Evolutionary conservation across 176 grass and related monocot species (phyloP), one percentile per base, ranked within the genome.

Genomic region (Calamus simplicifolius): DNA sequence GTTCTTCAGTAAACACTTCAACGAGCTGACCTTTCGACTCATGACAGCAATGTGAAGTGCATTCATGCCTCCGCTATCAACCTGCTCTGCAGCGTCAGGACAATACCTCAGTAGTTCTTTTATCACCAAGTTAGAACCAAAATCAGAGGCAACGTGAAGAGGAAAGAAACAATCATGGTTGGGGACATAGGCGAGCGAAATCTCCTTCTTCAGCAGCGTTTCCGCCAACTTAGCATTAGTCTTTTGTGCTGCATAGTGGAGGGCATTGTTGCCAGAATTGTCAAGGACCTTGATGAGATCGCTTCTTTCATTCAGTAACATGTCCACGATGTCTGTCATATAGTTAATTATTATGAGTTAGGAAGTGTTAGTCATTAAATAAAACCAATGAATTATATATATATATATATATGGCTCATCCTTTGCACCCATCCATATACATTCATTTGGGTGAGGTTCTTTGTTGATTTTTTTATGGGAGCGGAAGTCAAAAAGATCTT

Each of bases 191-290:
- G 80, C 83, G 2, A 87, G 83, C 26, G 76, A 66, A 53, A 21
- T 0, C 4, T 65, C 71, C 21, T 25, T 56, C 19, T 31, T 55
- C 21, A 87, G 80, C 19, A 93, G 66, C 62, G 75, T 19, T 56
- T 71, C 54, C 56, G 80, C 82, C 29, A 74, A 61, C 12, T 31
- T 75, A 18, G 31, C 38, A 60, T 78, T 68, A 73, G 80, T 64
- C 56, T 79, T 82, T 25, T 82, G 82, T 28, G 79, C 79, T 0
- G 82, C 87, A 77, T 86, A 90, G 66, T 90, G 87, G 60, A 90
- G 75, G 19, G 72, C 82, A 63, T 67, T 90, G 75, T 86, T 82
- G 12, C 68, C 79, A 1, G 19, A 15, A 19, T 69, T 50, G 30
- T 86, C 87, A 1, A 63, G 51, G 12, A 30, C 53, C 10, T 76